phyloP scores from a whole-genome alignment of 2,329 filamentous ascomycete species.

The Rachicladosporium sp. region DNA sequence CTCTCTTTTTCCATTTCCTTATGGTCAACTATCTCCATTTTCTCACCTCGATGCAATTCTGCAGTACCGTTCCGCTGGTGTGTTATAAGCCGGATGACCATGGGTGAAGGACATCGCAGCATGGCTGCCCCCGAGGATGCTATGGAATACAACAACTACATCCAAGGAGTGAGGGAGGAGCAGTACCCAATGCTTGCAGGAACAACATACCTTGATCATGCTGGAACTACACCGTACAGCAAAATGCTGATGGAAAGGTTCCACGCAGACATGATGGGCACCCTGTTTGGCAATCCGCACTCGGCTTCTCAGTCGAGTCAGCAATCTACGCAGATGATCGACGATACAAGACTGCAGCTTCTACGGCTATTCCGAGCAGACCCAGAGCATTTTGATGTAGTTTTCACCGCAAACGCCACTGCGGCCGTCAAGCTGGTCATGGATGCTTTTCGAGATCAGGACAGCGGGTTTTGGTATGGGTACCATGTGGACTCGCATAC shows the following conservation, averaged over 20 bases:
- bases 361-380: conserved; percentile 71
- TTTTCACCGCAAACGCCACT: conserved; percentile 88
- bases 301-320: conserved; percentile 71
- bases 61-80: neutral
- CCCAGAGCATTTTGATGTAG: conserved; percentile 68
- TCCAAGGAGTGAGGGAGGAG: conserved; percentile 33
- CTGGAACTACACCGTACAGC: conserved; percentile 58
- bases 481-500: conserved; percentile 83
- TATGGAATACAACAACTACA: conserved; percentile 26
- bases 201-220: conserved; percentile 71
- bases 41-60: neutral
- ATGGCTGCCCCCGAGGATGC: neutral
- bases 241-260: conserved; percentile 73
- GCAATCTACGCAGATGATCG: conserved; percentile 55
- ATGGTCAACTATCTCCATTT: neutral
- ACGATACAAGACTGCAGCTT: conserved; percentile 59
- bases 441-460: conserved; percentile 59
- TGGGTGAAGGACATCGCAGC: neutral
- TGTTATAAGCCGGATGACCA: neutral
- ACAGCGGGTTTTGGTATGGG: conserved; percentile 62
- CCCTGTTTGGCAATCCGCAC: conserved; percentile 83
- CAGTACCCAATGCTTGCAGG: conserved; percentile 34
- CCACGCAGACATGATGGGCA: conserved; percentile 62
- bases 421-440: conserved; percentile 77
- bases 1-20: no score